Conservation (phyloP, 257 asterid genomes). For the Przewalskia tangutica region DNA sequence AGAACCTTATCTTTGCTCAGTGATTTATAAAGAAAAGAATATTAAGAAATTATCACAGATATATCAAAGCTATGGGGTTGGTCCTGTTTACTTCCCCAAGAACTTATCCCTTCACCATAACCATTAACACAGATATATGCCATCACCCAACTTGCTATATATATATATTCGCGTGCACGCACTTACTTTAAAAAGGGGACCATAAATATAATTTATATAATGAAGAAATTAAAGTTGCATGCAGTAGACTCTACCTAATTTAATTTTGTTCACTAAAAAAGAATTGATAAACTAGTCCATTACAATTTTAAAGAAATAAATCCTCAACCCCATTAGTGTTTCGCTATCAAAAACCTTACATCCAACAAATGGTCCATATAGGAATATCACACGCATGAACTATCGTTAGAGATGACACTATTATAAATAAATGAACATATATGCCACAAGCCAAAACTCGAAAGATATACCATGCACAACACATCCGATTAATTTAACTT, state of each 20-base stretch:
- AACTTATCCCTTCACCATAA: not conserved
- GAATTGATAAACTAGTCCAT: not conserved
- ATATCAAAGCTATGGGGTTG: not conserved
- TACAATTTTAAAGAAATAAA: not conserved
- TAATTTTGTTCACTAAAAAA: not conserved
- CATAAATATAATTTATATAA: not conserved
- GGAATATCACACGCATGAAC: not conserved
- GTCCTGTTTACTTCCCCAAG: not conserved
- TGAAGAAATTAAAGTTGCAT: not conserved
- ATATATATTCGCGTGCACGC: not conserved
- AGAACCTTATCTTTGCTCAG: not conserved
- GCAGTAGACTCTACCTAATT: not conserved
- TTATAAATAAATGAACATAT: not conserved
- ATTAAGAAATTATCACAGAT: not conserved
- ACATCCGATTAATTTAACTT: too few species aligned
- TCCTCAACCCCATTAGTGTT: not conserved
- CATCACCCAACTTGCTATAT: not conserved
- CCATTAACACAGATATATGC: not conserved
- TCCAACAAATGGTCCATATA: not conserved
- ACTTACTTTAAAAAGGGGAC: not conserved
- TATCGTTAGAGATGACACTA: not conserved
- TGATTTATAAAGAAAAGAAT: not conserved
- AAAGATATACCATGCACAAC: not conserved
- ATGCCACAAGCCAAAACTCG: not conserved
- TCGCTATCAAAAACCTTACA: not conserved